Evolutionary conservation across 495 filamentous ascomycete genomes (phyloP).

Genomic region (Chaetomidium leptoderma): DNA sequence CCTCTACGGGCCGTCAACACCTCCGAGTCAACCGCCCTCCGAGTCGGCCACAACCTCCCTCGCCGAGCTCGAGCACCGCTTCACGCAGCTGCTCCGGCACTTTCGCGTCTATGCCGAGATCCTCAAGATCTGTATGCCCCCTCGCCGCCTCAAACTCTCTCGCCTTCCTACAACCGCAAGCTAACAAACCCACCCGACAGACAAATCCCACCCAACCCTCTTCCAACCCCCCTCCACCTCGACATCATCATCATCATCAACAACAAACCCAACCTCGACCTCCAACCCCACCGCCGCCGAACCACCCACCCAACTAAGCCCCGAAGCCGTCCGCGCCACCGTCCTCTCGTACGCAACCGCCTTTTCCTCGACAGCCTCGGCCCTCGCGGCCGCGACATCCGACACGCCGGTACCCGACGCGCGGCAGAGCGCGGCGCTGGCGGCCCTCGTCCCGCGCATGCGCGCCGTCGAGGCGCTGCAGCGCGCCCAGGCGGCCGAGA

Average conservation of each 20-base stretch:
- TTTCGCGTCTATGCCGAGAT: constrained; percentile 46
- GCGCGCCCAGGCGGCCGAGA: constrained; percentile 62
- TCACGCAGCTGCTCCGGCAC: constrained; percentile 35
- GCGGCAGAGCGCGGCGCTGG: constrained; percentile 59
- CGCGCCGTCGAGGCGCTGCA: constrained; percentile 62
- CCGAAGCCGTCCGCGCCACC: constrained; percentile 55
- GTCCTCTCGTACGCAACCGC: constrained; percentile 69
- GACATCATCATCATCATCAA: constrained; percentile 13
- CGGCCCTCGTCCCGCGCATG: constrained; percentile 66
- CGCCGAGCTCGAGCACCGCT: constrained; percentile 57
- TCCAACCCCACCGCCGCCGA: too few relatives aligned
- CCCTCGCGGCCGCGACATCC: constrained; percentile 64
- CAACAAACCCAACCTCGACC: constrained; percentile 9
- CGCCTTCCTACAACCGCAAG: too few relatives aligned
- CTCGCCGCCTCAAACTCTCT: background rate
- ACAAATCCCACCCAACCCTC: constrained; percentile 45
- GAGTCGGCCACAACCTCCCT: constrained; percentile 52
- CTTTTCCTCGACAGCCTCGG: constrained; percentile 73
- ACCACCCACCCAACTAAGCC: constrained; percentile 41
- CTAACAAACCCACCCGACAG: constrained; percentile 28
- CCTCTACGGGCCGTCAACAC: constrained; percentile 54
- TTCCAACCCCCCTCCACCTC: constrained; percentile 39
- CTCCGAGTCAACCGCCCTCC: constrained; percentile 36
- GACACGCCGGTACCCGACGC: constrained; percentile 75
- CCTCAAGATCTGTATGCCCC: constrained; percentile 46